Base-by-base conservation (phyloP, 148 eudicot genomes). In the Heliosperma pusillum region DNA sequence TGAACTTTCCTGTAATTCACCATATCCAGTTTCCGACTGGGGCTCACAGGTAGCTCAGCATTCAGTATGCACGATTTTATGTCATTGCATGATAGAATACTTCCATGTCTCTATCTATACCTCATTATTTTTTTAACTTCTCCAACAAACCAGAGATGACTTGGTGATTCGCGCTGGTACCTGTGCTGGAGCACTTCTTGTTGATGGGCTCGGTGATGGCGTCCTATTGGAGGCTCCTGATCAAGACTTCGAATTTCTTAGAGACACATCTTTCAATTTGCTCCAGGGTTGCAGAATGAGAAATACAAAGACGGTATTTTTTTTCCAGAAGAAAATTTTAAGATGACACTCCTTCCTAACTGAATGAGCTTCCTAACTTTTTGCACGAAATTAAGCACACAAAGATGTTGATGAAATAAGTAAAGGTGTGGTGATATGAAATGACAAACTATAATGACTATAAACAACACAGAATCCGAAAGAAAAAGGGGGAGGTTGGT, bases 281-380 rank as follows among this genome's bases (percentile, higher is more conserved):
- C 90, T 95, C 70, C 99, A 95, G 80, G 99, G 99, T 71, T 95
- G 99, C 87, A 90, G 99, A 82, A 95, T 95, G 99, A 82, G 99
- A 40, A 95, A 95, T 83, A 95, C 99, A 71, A 95, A 95, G 83
- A 95, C 99, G 83, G 99, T 95, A 83, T 44, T 71, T 58, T 71
- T 56, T 9, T 56, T 56, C 25, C 30, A 29, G 30, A 29, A 29
- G 1, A 29, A 29, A 29, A 29, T 29, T 29, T 29, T 29, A 29
- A 29, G 30, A 29, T 29, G 30, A 3, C 30, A 29, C 30, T 29
- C 30, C 30, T 27, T 27, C 50, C 12, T 45, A 9, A 12, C 50
- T 3, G 11, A 8, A 45, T 8, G 12, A 45, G 10, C 50, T 45
- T 45, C 12, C 50, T 8, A 44, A 45, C 50, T 50, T 50, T 11